These are phyloP conservation scores for Dothiorella sarmentorum DNA, from an alignment of 2,329 filamentous ascomycete genomes.

Conservation along the genomic window DNA sequence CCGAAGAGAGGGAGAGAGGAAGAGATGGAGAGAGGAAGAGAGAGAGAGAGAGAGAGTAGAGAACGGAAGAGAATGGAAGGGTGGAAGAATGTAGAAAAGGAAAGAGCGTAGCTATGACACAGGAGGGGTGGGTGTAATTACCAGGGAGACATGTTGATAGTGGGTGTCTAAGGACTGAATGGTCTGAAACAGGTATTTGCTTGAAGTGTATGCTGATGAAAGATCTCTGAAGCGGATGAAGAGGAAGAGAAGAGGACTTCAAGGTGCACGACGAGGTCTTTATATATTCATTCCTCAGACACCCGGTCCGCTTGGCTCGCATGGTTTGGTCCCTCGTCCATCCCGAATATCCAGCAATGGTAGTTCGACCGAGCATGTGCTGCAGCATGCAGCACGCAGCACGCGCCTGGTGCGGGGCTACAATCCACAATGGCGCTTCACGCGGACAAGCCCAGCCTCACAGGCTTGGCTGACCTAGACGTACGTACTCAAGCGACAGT, in stretches of 20 bases:
- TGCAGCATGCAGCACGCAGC: background rate
- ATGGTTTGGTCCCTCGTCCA: background rate
- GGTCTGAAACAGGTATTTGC: background rate
- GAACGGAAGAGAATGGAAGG: too few species aligned
- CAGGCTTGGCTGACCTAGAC: background rate
- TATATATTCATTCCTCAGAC: conserved; percentile 16
- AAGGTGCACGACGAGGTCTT: background rate
- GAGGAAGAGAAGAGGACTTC: background rate
- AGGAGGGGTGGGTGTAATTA: background rate
- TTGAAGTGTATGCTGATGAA: background rate
- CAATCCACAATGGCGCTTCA: conserved; percentile 7
- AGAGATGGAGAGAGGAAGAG: background rate
- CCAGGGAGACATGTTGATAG: conserved; percentile 22
- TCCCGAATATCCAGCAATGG: background rate
- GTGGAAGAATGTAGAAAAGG: background rate
- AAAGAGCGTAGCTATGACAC: background rate
- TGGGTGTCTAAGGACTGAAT: background rate
- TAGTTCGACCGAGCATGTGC: background rate
- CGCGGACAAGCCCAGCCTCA: background rate
- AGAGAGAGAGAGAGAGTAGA: background rate
- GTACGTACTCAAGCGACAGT: background rate
- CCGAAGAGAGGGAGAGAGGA: background rate
- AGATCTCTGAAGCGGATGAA: conserved; percentile 9
- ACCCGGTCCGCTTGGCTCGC: background rate
- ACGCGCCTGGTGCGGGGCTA: conserved; percentile 12